Conservation (phyloP, 768 basidiomycete genomes). For the Auricularia cornea region DNA sequence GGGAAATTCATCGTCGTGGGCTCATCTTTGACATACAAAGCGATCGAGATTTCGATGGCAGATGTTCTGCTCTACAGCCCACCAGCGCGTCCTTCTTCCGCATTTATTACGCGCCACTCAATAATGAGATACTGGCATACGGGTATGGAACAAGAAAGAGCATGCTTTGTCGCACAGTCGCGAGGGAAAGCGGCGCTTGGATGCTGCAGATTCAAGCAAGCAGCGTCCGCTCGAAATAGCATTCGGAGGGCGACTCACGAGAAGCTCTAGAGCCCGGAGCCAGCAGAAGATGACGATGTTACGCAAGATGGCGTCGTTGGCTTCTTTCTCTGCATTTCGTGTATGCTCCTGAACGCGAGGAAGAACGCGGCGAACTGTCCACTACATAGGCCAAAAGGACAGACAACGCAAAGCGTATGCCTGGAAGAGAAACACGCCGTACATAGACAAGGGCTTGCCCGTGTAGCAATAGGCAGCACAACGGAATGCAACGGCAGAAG, state of each 20-base stretch:
- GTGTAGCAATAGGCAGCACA: neutral
- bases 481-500: conserved; percentile 1
- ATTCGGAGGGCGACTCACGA: neutral
- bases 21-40: too few species aligned
- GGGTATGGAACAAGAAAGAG: neutral
- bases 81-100: neutral
- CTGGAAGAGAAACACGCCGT: neutral
- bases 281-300: conserved; percentile 79
- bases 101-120: neutral
- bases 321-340: conserved; percentile 41
- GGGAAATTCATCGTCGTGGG: too few species aligned
- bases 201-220: neutral
- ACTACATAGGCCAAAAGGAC: conserved; percentile 9
- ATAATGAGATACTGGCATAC: neutral
- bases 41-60: too few species aligned
- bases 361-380: conserved; percentile 70
- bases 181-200: neutral
- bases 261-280: conserved; percentile 70
- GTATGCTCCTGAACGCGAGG: conserved; percentile 73
- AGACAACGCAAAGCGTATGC: neutral
- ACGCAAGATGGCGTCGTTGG: conserved; percentile 72
- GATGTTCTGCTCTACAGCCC: neutral
- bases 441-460: too few species aligned
- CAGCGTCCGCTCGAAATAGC: neutral
- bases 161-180: neutral